These are phyloP conservation scores for Cladophialophora immunda DNA, from an alignment of 2,329 filamentous ascomycete species.

Conservation along the genomic window DNA sequence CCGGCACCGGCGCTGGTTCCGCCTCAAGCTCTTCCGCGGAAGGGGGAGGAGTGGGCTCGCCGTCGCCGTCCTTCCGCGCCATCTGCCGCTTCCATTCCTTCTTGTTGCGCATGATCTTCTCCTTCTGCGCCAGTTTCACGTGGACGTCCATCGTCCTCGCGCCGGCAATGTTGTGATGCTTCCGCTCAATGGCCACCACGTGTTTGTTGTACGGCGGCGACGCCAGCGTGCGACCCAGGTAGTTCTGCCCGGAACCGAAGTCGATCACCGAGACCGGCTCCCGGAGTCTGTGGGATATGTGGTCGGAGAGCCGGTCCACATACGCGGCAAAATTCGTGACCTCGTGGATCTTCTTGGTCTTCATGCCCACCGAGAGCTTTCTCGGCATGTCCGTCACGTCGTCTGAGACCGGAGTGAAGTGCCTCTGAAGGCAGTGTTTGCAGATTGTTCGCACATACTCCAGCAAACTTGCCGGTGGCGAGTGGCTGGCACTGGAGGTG, in stretches of 20 bases:
- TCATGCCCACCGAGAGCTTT: slow-evolving; percentile 88
- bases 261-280: slow-evolving; percentile 80
- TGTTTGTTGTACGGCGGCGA: slow-evolving; percentile 84
- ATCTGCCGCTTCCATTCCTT: slow-evolving; percentile 59
- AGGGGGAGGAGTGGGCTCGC: slow-evolving; percentile 17
- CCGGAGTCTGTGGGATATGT: slow-evolving; percentile 56
- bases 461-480: slow-evolving; percentile 64
- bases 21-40: slow-evolving; percentile 18
- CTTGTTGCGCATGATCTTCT: slow-evolving; percentile 80
- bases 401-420: slow-evolving; percentile 54
- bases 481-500: slow-evolving; percentile 49
- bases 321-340: slow-evolving; percentile 90
- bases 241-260: slow-evolving; percentile 96
- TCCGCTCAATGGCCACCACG: slow-evolving; percentile 89
- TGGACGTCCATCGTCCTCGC: slow-evolving; percentile 85
- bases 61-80: not conserved
- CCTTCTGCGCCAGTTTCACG: slow-evolving; percentile 77
- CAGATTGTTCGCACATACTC: slow-evolving; percentile 77
- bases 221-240: slow-evolving; percentile 86
- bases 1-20: slow-evolving; percentile 8
- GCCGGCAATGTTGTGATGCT: slow-evolving; percentile 83
- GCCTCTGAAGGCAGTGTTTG: slow-evolving; percentile 71
- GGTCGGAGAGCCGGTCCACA: slow-evolving; percentile 71
- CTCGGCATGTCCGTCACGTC: slow-evolving; percentile 62
- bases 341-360: slow-evolving; percentile 93